Conservation (phyloP, 176 grass and related monocot species). For the Chloris gayana region DNA sequence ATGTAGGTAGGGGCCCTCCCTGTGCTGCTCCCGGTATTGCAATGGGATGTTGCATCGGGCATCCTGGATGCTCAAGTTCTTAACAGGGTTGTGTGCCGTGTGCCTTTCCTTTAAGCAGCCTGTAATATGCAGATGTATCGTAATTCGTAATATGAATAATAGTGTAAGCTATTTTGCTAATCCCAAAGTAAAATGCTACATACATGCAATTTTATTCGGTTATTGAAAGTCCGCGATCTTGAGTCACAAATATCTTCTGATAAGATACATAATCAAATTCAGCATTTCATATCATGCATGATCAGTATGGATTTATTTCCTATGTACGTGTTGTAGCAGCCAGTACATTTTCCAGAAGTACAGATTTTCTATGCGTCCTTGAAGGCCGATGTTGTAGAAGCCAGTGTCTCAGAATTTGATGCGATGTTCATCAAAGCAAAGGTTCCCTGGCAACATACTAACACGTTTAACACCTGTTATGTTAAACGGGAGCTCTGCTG, state of each 20-base stretch:
- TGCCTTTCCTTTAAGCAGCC: conserved; percentile 11
- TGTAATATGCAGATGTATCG: background rate
- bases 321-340: too few species aligned
- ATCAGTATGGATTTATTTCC: background rate
- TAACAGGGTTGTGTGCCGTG: conserved; percentile 24
- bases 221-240: background rate
- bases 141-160: background rate
- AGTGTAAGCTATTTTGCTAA: background rate
- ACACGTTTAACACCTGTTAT: too few species aligned
- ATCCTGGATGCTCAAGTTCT: background rate
- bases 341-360: background rate
- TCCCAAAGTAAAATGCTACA: background rate
- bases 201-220: background rate
- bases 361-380: background rate
- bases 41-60: conserved; percentile 29
- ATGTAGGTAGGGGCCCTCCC: conserved; percentile 45
- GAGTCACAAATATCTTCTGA: background rate
- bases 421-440: too few species aligned
- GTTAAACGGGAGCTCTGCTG: too few species aligned
- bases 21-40: background rate
- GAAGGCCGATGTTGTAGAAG: too few species aligned
- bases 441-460: too few species aligned
- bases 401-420: too few species aligned
- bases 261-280: background rate
- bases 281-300: too few species aligned